Percentiles rank a stretch among this genome's conserved stretches.
Conservation (phyloP, 371 early-diverging fungal species). For the Blakeslea trispora region DNA sequence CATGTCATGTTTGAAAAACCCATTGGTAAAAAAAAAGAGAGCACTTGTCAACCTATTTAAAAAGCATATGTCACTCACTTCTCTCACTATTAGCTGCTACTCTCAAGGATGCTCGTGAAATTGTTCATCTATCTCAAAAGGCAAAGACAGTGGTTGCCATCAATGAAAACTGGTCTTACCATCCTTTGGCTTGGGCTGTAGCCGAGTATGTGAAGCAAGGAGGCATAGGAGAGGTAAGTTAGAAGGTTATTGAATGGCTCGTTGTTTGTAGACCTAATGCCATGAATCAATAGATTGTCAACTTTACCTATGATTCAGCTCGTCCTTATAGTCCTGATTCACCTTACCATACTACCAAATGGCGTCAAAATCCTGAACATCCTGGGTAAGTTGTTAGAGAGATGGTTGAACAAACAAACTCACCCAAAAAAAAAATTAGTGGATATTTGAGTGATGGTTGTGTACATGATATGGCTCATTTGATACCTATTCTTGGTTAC, state of each 20-base stretch:
- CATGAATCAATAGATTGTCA: constrained; percentile 32
- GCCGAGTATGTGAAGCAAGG: constrained; percentile 40
- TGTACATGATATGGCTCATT: constrained; percentile 54
- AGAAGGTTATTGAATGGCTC: too few relatives aligned
- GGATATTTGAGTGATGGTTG: constrained; percentile 56
- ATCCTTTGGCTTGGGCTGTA: constrained; percentile 38
- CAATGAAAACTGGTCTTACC: constrained; percentile 51
- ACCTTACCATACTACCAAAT: constrained; percentile 43
- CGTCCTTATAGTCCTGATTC: constrained; percentile 46
- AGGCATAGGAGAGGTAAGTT: constrained; percentile 45
- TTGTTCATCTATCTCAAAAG: constrained; percentile 35
- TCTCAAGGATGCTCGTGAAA: constrained; percentile 44
- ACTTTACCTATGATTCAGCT: constrained; percentile 48
- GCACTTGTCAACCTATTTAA: too few relatives aligned
- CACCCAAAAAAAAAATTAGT: constrained; percentile 25
- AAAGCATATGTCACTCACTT: too few relatives aligned
- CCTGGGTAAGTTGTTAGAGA: constrained; percentile 35
- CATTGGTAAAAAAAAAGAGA: constrained; percentile 44
- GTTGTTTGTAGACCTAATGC: neutral
- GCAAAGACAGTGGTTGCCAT: constrained; percentile 45
- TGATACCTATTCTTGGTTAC: constrained; percentile 44
- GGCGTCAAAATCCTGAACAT: constrained; percentile 53
- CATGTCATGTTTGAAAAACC: constrained; percentile 55
- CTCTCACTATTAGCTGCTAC: constrained; percentile 43
- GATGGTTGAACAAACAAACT: neutral